phyloP scores from a whole-genome alignment of 1,284 basidiomycete species.

The Cryptococcus sp. region DNA sequence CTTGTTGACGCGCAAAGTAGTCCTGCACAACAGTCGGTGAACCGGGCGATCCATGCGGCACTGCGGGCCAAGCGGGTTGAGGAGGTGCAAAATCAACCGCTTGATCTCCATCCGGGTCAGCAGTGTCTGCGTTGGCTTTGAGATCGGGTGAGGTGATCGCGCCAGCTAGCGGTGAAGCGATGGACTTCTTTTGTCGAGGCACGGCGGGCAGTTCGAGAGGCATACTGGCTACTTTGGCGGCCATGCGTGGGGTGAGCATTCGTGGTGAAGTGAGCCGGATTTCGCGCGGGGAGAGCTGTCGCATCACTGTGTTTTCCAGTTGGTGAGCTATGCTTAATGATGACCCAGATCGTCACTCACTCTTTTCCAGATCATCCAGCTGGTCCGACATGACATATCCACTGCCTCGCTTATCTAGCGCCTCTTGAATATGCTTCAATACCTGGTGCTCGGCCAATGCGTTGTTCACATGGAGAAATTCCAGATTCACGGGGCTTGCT shows the following conservation, averaged over 20 bases:
- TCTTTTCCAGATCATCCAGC: conserved; percentile 48
- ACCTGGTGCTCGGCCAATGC: background rate
- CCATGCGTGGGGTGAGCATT: conserved; percentile 36
- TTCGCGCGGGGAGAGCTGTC: conserved; percentile 47
- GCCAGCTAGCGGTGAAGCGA: conserved; percentile 10
- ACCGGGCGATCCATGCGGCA: conserved; percentile 9
- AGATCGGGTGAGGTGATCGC: conserved; percentile 10
- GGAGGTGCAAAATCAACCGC: background rate
- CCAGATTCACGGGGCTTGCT: conserved; percentile 41
- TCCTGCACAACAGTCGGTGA: conserved; percentile 12
- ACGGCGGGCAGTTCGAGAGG: conserved; percentile 16
- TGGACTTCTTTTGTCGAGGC: conserved; percentile 15
- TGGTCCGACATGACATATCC: conserved; percentile 51
- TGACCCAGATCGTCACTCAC: conserved; percentile 22
- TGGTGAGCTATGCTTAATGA: background rate
- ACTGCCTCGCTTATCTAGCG: conserved; percentile 44
- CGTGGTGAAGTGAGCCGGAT: conserved; percentile 42
- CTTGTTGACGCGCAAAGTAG: conserved; percentile 18
- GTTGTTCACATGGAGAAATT: conserved; percentile 1
- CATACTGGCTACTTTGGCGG: conserved; percentile 30
- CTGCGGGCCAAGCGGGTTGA: conserved; percentile 12
- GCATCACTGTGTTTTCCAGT: conserved; percentile 43
- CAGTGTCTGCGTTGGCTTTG: background rate
- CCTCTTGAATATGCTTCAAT: conserved; percentile 18
- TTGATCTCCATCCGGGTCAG: background rate